Percentiles rank a stretch among this genome's conserved stretches.
Conservation (phyloP, 441 rosid genomes). For the Gossypium lobatum region DNA sequence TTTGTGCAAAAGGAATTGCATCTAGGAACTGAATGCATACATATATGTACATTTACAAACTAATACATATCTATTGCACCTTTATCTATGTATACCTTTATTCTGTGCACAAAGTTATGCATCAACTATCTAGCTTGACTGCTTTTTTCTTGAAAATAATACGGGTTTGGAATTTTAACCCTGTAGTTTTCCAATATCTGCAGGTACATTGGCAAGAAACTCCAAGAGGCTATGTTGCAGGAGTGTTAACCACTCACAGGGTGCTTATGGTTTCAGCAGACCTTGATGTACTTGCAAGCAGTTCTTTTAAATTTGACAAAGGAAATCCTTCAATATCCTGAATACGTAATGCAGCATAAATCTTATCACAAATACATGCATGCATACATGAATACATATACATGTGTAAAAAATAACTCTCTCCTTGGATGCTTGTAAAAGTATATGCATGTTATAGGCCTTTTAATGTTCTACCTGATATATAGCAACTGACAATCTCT, state of each 20-base stretch:
- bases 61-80: background rate
- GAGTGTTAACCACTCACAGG: constrained; percentile 85
- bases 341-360: constrained; percentile 3
- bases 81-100: background rate
- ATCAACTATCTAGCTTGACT: background rate
- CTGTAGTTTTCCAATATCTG: constrained; percentile 8
- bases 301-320: constrained; percentile 79
- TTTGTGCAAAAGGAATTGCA: background rate
- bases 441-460: background rate
- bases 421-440: background rate
- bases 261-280: constrained; percentile 91
- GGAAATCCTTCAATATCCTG: constrained; percentile 99
- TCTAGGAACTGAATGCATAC: background rate
- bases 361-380: background rate
- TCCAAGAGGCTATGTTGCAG: constrained; percentile 87
- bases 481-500: background rate
- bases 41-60: background rate
- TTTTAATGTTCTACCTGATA: background rate
- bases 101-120: background rate
- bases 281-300: constrained; percentile 82
- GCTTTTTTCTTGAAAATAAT: constrained; percentile 6
- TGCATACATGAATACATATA: background rate
- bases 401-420: background rate
- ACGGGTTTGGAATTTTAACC: background rate
- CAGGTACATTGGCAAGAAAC: constrained; percentile 99